A percentile compares a stretch with the other conserved stretches of the same genome.
phyloP scores from a whole-genome alignment of 164 flowering plant genomes.

The Kalanchoe fedtschenkoi region DNA sequence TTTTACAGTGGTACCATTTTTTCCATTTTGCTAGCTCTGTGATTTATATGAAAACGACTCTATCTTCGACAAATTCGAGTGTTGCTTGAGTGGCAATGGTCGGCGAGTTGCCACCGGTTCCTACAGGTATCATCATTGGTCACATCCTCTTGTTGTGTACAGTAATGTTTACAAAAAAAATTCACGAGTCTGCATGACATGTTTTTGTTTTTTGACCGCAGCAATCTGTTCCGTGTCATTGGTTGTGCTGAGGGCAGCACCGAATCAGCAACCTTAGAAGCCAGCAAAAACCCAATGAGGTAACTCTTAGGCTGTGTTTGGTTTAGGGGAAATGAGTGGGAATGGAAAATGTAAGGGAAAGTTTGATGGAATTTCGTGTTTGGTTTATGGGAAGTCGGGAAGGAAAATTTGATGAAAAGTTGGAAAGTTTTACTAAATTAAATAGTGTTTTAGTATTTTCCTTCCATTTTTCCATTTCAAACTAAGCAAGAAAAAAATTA shows the following conservation, averaged over 20 bases:
- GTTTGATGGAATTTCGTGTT: no score
- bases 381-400: no score
- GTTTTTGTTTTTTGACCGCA: constrained; percentile 14
- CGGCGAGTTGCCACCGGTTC: constrained; percentile 91
- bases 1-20: constrained; percentile 4
- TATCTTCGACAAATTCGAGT: constrained; percentile 93
- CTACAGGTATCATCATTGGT: constrained; percentile 53
- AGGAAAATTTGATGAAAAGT: no score
- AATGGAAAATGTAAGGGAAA: no score
- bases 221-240: constrained; percentile 94
- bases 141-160: not conserved
- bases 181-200: no score
- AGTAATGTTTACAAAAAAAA: no score
- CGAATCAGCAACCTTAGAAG: constrained; percentile 87
- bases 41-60: constrained; percentile 96
- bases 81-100: constrained; percentile 95
- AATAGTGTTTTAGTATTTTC: no score
- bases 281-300: constrained; percentile 99
- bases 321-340: no score
- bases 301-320: no score
- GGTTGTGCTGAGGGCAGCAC: constrained; percentile 64
- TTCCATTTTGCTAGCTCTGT: constrained; percentile 49
- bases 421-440: no score
- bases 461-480: no score
- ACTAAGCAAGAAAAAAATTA: no score